Percentiles rank a stretch among this genome's conserved stretches.
These are phyloP conservation scores for Sphagnum tenellum DNA, from an alignment of 225 moss, liverwort and hornwort genomes.

Conservation along the genomic window DNA sequence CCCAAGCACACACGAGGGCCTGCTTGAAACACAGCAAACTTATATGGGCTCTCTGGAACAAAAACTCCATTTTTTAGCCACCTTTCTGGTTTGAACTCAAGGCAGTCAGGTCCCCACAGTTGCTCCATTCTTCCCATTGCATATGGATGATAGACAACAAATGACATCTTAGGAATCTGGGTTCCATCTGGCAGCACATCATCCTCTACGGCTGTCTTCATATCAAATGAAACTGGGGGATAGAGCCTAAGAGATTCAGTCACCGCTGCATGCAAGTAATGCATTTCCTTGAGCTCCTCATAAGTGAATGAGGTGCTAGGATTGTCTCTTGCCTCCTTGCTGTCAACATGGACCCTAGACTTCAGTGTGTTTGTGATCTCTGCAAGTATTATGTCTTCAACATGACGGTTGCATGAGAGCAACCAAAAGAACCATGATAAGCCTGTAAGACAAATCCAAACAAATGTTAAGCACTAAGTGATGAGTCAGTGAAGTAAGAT, in stretches of 20 bases:
- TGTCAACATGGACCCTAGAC: background rate
- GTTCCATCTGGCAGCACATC: slow-evolving; percentile 42
- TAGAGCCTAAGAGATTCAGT: slow-evolving; percentile 23
- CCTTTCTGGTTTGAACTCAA: slow-evolving; percentile 20
- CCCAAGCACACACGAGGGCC: slow-evolving; percentile 5
- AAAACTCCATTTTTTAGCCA: slow-evolving; percentile 17
- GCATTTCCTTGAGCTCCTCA: slow-evolving; percentile 19
- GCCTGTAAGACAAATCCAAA: too few relatives aligned
- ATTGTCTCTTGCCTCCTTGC: too few relatives aligned
- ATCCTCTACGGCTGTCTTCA: slow-evolving; percentile 7
- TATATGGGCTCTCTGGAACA: slow-evolving; percentile 14
- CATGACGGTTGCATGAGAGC: slow-evolving; percentile 9
- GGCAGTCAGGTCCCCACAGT: slow-evolving; percentile 32
- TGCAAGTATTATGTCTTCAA: slow-evolving; percentile 11
- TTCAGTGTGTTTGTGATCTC: slow-evolving; percentile 19
- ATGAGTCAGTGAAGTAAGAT: too few relatives aligned
- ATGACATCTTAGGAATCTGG: background rate
- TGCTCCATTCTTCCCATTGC: slow-evolving; percentile 35
- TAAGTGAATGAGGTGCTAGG: slow-evolving; percentile 1
- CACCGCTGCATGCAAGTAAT: slow-evolving; percentile 20
- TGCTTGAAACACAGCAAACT: slow-evolving; percentile 27
- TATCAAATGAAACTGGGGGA: slow-evolving; percentile 21
- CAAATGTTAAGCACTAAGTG: too few relatives aligned
- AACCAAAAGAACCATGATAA: slow-evolving; percentile 25
- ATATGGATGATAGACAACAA: slow-evolving; percentile 22